Base-by-base conservation (phyloP, 75 land plant genomes). In the Adiantum capillusveneris region DNA sequence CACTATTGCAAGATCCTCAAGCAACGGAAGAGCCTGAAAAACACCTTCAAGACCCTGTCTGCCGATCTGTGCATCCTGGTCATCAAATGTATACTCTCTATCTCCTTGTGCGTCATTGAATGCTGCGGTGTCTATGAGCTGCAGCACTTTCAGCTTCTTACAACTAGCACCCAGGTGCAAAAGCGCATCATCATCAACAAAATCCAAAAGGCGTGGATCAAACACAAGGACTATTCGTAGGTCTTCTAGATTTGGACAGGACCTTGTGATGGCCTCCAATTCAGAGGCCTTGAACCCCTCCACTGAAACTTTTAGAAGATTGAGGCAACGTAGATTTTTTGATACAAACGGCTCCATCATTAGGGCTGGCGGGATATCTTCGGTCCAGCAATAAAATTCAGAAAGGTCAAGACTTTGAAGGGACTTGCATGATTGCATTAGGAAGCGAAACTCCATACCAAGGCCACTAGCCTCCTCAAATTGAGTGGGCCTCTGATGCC, bases 301-400 rank as follows among this genome's bases (percentile, higher is more conserved):
- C 1, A 74, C 26, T 11, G 76, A 62, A 26, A 72, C 56, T 45
- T 69, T 74, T 41, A 89, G 58, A 20, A 93, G 67, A 57, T 93
- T 62, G 21, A 94, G 67, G 18, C 64, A 17, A 6, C 56, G 41
- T 11, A 89, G 69, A 13, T 44, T 44, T 16, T 37, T 37, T 11
- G 69, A 42, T 11, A 48, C 66, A 37, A 37, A 21, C 0, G 75
- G 68, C 16, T 57, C 43, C 1, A 67, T 41, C 56, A 68, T 49
- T 0, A 89, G 67, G 18, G 83, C 88, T 5, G 78, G 72, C 9
- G 81, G 77, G 0, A 93, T 55, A 14, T 88, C 95, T 63, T 93
- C 98, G 1, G 90, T 83, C 98, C 98, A 91, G 71, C 81, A 87
- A 59, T 87, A 88, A 66, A 88, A 88, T 16, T 65, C 36, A 0